Base-by-base conservation (phyloP, 371 early-diverging fungal species). In the Circinella minor region DNA sequence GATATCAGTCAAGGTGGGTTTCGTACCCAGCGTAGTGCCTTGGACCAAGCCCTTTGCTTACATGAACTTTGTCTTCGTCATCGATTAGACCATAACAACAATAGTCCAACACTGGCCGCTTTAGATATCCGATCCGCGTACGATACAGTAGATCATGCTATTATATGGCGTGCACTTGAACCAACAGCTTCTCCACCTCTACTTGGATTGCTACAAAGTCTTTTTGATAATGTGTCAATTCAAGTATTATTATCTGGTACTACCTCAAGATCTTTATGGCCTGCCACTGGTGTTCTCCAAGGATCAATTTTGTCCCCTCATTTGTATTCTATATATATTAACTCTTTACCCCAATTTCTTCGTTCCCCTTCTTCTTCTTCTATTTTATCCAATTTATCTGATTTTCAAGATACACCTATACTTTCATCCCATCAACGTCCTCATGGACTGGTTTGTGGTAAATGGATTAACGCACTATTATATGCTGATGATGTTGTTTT, bases 1-100 rank as follows among this genome's bases (percentile, higher is more conserved):
- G 63, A 82, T 38, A 17, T 72, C 0, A 77, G 68, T 4, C 77
- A 82, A 69, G 80, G 78, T 49, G 80, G 80, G 4, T 82, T 82
- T 47, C 75, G 74, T 4, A 36, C 60, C 11, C 48, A 57, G 2
- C 69, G 77, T 5, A 64, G 78, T 67, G 65, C 77, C 10, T 55
- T 79, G 1, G 80, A 77, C 20, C 80, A 77, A 66, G 76, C 78
- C 0, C 54, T 75, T 0, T 72, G 72, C 63, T 69, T 77, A 0
- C 76, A 76, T 38, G 72, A 73, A 18, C 20, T 76, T 13, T 65
- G 55, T 60, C 38, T 4, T 20, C 46, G 18, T 36, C 51, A 59
- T 18, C 14, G 11, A 0, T 65, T 61, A 7, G 48, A 37, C 0
- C 57, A 68, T 55, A 0, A 61, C 13, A 5, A 47, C 47, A 27